Evolutionary conservation across 78 protist species (phyloP).

Genomic region (slime mould (Dictyostelium discoideum)): DNA sequence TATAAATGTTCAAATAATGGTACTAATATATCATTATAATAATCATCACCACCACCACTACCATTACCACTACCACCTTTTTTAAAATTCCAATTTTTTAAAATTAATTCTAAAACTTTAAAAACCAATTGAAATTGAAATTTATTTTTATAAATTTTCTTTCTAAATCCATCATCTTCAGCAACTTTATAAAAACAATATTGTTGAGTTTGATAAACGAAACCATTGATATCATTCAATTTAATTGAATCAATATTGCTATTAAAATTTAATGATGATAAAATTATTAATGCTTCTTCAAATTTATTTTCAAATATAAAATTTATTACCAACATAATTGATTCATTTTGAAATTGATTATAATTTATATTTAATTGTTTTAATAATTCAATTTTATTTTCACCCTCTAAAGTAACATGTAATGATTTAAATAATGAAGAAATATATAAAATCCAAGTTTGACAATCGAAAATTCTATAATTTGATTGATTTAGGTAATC

Average conservation of each 20-base stretch:
- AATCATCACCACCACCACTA: neutral
- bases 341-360: neutral
- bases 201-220: neutral
- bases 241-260: neutral
- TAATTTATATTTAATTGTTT: neutral
- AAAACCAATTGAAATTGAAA: neutral
- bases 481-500: neutral
- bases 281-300: neutral
- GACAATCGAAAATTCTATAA: neutral
- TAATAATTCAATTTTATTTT: neutral
- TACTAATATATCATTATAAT: neutral
- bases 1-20: slow-evolving; percentile 1
- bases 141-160: neutral
- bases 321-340: neutral
- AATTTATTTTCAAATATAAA: neutral
- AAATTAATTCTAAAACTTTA: neutral
- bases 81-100: neutral
- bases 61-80: too few species aligned
- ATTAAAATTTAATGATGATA: neutral
- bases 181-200: neutral
- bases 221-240: neutral
- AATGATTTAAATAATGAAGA: neutral
- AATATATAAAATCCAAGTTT: neutral
- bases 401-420: neutral
- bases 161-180: neutral